Evolutionary conservation across 306 rosid species (phyloP).

Genomic region (Datisca glomerata): DNA sequence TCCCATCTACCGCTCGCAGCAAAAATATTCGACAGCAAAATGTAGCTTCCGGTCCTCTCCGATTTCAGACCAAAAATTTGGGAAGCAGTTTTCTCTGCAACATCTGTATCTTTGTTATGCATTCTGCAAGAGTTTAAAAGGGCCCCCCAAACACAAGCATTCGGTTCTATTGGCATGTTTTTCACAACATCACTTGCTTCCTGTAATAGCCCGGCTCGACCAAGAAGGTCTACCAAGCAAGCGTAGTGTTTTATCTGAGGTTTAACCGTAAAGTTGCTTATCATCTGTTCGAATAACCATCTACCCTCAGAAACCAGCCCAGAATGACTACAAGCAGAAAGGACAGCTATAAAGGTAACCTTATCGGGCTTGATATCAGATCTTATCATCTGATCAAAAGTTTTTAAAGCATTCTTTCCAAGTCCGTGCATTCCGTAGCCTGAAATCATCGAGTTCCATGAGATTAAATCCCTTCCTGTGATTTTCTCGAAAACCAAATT

Average conservation of each 20-base stretch:
- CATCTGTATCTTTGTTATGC: slow-evolving; percentile 39
- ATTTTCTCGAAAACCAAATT: slow-evolving; percentile 39
- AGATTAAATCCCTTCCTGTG: slow-evolving; percentile 42
- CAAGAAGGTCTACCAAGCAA: slow-evolving; percentile 76
- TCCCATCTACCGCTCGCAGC: slow-evolving; percentile 77
- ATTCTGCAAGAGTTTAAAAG: slow-evolving; percentile 63
- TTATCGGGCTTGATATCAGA: slow-evolving; percentile 50
- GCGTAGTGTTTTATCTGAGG: slow-evolving; percentile 77
- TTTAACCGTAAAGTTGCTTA: slow-evolving; percentile 29
- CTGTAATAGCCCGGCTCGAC: slow-evolving; percentile 65
- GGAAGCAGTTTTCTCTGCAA: slow-evolving; percentile 44
- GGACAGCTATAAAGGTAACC: slow-evolving; percentile 51
- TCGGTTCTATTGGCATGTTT: slow-evolving; percentile 66
- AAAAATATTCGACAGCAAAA: slow-evolving; percentile 71
- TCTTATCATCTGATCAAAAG: slow-evolving; percentile 44
- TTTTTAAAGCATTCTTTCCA: slow-evolving; percentile 49
- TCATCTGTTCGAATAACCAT: slow-evolving; percentile 41
- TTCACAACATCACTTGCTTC: slow-evolving; percentile 56
- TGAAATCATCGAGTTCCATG: slow-evolving; percentile 77
- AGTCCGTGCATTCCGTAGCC: slow-evolving; percentile 82
- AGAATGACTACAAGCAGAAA: slow-evolving; percentile 80
- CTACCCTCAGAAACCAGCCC: slow-evolving; percentile 56
- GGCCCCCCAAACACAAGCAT: slow-evolving; percentile 69
- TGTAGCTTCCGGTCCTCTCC: slow-evolving; percentile 45
- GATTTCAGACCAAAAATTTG: slow-evolving; percentile 27